A percentile compares a stretch with the other conserved stretches of the same genome.
phyloP scores from a whole-genome alignment of 495 filamentous ascomycete species.

The Trichoderma parareesei region DNA sequence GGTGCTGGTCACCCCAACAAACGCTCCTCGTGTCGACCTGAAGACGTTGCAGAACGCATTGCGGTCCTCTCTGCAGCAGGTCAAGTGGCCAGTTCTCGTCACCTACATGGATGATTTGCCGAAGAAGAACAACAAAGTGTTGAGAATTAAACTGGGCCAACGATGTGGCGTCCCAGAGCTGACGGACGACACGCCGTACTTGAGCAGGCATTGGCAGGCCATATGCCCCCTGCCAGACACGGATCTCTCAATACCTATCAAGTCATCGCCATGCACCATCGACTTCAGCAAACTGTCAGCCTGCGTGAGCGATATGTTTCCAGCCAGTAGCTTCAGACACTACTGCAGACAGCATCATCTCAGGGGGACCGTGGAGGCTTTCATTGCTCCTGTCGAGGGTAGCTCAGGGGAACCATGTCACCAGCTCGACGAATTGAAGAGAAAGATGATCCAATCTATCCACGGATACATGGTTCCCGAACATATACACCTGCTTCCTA shows the following conservation, averaged over 20 bases:
- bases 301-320: not conserved
- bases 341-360: not conserved
- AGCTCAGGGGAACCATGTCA: not conserved
- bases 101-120: conserved; percentile 38
- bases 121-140: conserved; percentile 36
- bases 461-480: conserved; percentile 27
- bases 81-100: conserved; percentile 34
- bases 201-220: conserved; percentile 28
- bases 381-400: not conserved
- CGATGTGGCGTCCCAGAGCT: conserved; percentile 25
- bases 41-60: conserved; percentile 26
- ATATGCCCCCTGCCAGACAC: conserved; percentile 29
- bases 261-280: conserved; percentile 16
- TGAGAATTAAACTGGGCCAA: conserved; percentile 33
- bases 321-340: not conserved
- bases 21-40: conserved; percentile 24
- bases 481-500: conserved; percentile 20
- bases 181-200: conserved; percentile 18
- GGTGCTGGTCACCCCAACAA: conserved; percentile 28
- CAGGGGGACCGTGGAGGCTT: not conserved
- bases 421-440: conserved; percentile 6
- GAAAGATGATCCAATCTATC: conserved; percentile 1
- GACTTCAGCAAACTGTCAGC: not conserved
- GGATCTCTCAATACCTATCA: conserved; percentile 21
- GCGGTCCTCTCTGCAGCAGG: conserved; percentile 24